These are phyloP conservation scores for Chaetothyriales sp. DNA, from an alignment of 2,329 filamentous ascomycete species.

Conservation along the genomic window DNA sequence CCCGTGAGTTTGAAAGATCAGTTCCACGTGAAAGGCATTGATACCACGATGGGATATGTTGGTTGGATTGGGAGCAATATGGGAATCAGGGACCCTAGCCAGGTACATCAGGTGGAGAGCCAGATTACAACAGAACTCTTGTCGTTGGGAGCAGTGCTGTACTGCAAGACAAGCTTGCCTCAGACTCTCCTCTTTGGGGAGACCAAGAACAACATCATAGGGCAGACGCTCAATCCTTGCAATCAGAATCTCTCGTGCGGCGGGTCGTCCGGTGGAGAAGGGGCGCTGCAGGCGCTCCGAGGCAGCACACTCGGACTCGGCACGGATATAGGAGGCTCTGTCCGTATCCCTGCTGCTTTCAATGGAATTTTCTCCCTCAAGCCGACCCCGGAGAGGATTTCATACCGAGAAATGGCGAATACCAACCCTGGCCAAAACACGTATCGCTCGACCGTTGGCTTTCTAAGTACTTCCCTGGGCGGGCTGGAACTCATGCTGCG, in stretches of 20 bases:
- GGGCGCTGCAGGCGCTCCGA: conserved; percentile 38
- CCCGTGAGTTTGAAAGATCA: conserved; percentile 41
- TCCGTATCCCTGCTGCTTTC: conserved; percentile 27
- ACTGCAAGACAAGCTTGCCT: conserved; percentile 27
- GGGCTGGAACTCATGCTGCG: conserved; percentile 33
- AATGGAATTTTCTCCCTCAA: conserved; percentile 27
- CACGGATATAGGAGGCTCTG: conserved; percentile 35
- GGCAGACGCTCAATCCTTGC: conserved; percentile 38
- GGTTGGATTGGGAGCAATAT: too few relatives aligned
- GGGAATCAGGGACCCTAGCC: too few relatives aligned
- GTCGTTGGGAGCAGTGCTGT: too few relatives aligned
- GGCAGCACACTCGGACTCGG: conserved; percentile 42
- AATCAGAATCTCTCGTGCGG: conserved; percentile 38
- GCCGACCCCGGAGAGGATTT: conserved; percentile 30
- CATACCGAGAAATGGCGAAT: conserved; percentile 6
- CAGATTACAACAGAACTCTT: too few relatives aligned
- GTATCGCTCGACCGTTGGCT: conserved; percentile 39
- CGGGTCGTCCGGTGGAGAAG: conserved; percentile 44
- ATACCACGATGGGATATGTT: conserved; percentile 35
- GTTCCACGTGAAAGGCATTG: conserved; percentile 34
- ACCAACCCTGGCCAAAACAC: conserved; percentile 1
- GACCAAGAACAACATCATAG: conserved; percentile 20
- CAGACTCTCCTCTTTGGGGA: conserved; percentile 21
- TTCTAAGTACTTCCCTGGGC: conserved; percentile 38
- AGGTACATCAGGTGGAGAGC: too few relatives aligned